Conservation (phyloP, 2,329 filamentous ascomycete genomes). For the Aspergillus hortae region DNA sequence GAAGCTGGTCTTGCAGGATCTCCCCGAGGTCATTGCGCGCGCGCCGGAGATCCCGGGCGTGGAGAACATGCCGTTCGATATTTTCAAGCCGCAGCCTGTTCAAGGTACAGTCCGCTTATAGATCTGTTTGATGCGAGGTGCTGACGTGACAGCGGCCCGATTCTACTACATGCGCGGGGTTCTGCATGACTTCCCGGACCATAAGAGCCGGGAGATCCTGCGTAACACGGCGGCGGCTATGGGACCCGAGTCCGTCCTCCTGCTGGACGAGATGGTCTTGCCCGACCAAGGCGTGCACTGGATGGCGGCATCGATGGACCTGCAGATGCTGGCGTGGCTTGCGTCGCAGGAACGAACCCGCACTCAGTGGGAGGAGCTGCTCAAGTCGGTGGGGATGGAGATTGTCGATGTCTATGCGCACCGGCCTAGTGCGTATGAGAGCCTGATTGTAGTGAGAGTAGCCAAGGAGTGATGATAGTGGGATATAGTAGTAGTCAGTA, state of each 20-base stretch:
- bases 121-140: not conserved
- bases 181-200: conserved; percentile 6
- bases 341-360: not conserved
- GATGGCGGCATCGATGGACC: conserved; percentile 1
- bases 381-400: not conserved
- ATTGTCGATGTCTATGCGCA: too few relatives aligned
- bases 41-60: not conserved
- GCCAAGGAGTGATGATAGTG: too few relatives aligned
- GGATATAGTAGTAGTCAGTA: too few relatives aligned
- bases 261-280: conserved; percentile 9
- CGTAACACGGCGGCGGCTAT: conserved; percentile 8
- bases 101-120: not conserved
- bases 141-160: not conserved
- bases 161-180: conserved; percentile 12
- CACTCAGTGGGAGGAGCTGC: not conserved
- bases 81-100: conserved; percentile 8
- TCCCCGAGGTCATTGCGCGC: not conserved
- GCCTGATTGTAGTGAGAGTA: too few relatives aligned
- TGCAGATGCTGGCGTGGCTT: conserved; percentile 5
- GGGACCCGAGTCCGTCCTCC: conserved; percentile 4
- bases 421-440: too few relatives aligned
- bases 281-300: not conserved
- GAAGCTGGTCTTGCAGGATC: conserved; percentile 8
- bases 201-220: conserved; percentile 9
- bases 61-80: conserved; percentile 12